Evolutionary conservation across 2,329 filamentous ascomycete species (phyloP), one percentile per base, ranked within the genome.

Genomic region (Calonectria henricotiae): DNA sequence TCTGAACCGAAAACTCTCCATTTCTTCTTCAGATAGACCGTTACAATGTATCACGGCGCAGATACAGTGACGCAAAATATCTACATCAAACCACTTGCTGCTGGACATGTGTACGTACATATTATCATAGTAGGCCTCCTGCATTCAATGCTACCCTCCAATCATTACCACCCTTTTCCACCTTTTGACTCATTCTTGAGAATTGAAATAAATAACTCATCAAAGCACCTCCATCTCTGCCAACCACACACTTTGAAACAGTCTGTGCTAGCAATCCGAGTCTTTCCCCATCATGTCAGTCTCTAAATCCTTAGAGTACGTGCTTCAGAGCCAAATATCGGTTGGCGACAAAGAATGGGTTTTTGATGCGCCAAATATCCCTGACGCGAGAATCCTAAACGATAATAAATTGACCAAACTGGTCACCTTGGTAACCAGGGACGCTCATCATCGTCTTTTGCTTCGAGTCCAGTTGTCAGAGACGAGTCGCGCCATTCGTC

Each of bases 61-160:
- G 11, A 37, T 37, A 37, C 3, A 3, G 35, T 37, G 35, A 11
- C 35, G 12, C 11, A 7, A 11, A 37, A 9, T 1, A 13, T 11
- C 43, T 30, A 30, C 6, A 37, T 11, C 35, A 35, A 37, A n/a
- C 35, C n/a, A 23, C 27, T 20, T n/a, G 12, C 37, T 15, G n/a
- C 17, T 23, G 51, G 11, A 7, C n/a, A 37, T 35, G 32, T 20
- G n/a, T 23, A 64, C 46, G n/a, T 35, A 63, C 43, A 27, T 51
- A 32, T 27, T 46, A 63, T 54, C 49, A 23, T 35, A 30, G 51
- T n/a, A 35, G 51, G 51, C 51, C 51, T 55, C 51, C 51, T 13
- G 20, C 51, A 25, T 58, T 23, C 20, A 27, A 58, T 58, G 35
- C 51, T 58, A 58, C 51, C 51, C 17, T 58, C 6, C 15, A 17